These are phyloP conservation scores for Russula sp. DNA, from an alignment of 768 basidiomycete species.

Conservation along the genomic window DNA sequence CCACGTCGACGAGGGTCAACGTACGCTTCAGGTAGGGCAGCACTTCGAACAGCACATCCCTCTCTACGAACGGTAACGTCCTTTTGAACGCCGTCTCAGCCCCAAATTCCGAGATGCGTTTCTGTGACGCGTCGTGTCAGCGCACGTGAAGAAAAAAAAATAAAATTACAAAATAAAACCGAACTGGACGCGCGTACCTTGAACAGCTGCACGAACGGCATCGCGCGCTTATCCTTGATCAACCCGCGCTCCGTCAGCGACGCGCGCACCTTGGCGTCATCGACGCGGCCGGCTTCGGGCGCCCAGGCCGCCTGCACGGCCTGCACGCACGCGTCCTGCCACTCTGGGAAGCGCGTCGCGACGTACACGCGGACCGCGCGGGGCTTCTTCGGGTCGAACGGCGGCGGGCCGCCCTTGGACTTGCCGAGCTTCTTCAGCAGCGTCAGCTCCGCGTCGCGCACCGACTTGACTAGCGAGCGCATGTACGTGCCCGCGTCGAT, in stretches of 20 bases:
- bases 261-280: conserved; percentile 74
- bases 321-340: conserved; percentile 84
- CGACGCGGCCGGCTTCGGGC: conserved; percentile 54
- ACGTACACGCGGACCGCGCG: conserved; percentile 88
- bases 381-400: conserved; percentile 80
- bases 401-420: conserved; percentile 47
- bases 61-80: conserved; percentile 77
- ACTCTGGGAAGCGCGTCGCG: conserved; percentile 84
- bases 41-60: conserved; percentile 60
- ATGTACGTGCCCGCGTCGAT: conserved; percentile 80
- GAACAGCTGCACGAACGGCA: conserved; percentile 93
- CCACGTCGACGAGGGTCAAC: conserved; percentile 62
- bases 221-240: conserved; percentile 92
- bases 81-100: conserved; percentile 76
- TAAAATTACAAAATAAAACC: neutral
- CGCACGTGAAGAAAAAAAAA: conserved; percentile 9
- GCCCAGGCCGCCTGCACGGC: conserved; percentile 64
- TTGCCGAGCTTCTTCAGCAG: conserved; percentile 78
- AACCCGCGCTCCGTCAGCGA: conserved; percentile 63
- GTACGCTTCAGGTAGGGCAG: conserved; percentile 78
- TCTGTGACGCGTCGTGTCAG: conserved; percentile 39
- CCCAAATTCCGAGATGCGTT: conserved; percentile 75
- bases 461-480: conserved; percentile 83
- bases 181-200: conserved; percentile 53
- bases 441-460: conserved; percentile 80